Conservation (phyloP, 306 rosid genomes). For the Cucurbita maxima region DNA sequence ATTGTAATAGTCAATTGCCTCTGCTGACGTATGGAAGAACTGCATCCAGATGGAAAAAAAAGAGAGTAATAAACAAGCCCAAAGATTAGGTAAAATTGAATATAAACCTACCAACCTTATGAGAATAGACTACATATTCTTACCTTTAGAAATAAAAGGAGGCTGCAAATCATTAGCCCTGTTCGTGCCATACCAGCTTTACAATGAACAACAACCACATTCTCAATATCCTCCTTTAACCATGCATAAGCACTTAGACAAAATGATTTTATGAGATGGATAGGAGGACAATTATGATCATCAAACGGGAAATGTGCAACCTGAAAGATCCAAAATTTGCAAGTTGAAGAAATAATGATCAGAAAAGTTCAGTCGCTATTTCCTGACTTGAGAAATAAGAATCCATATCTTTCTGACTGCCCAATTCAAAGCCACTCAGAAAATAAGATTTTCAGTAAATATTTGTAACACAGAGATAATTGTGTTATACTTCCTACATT, state of each 20-base stretch:
- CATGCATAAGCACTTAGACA: constrained; percentile 86
- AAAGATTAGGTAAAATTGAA: not conserved
- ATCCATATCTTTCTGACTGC: not conserved
- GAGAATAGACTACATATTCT: constrained; percentile 12
- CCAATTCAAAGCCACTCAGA: not conserved
- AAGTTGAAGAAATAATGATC: constrained; percentile 1
- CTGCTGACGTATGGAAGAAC: constrained; percentile 78
- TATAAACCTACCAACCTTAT: not conserved
- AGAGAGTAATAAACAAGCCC: constrained; percentile 1
- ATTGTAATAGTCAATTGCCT: constrained; percentile 66
- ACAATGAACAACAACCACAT: constrained; percentile 92
- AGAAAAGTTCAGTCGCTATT: not conserved
- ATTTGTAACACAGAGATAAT: not conserved
- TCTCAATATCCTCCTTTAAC: constrained; percentile 90
- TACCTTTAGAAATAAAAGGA: constrained; percentile 80
- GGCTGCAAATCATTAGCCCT: constrained; percentile 89
- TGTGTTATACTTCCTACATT: not conserved
- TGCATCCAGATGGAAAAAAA: constrained; percentile 23
- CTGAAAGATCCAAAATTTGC: constrained; percentile 32
- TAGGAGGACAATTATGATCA: constrained; percentile 93
- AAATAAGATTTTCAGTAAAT: not conserved
- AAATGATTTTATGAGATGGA: constrained; percentile 66
- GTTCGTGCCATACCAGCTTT: constrained; percentile 98
- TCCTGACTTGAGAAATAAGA: constrained; percentile 5
- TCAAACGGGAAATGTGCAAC: constrained; percentile 86